Evolutionary conservation across 345 rosid species (phyloP), one percentile per base, ranked within the genome.

Genomic region (Cardamine resedifolia): DNA sequence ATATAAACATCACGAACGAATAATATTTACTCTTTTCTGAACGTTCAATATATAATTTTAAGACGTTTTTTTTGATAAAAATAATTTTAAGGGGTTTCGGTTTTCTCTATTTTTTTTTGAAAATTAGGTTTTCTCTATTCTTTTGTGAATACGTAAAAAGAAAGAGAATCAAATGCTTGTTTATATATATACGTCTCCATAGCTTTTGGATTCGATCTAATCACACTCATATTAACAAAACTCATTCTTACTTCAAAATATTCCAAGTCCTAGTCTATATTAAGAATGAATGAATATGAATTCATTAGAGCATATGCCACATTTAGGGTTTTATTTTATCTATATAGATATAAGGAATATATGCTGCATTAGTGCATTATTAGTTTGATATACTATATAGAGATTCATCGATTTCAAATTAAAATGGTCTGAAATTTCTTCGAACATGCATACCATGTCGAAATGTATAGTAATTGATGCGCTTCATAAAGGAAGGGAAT

Each of bases 91-190:
- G 34, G 27, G 12, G 10, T 49, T 45, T 68, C 24, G 27, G 31
- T 55, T 43, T 41, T 36, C 67, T 76, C 70, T 48, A 71, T 74
- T 66, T 44, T 65, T 67, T 74, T 47, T 31, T 80, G 78, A 57
- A 45, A n/a, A n/a, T n/a, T n/a, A n/a, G 28, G 41, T 59, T 34
- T 64, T 78, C 67, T 76, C 70, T 48, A 71, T 74, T 66, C 49
- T 65, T 67, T 74, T 47, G 38, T 80, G 78, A 57, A 45, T 36
- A 62, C 70, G 81, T 70, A 58, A 58, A 58, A 38, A 48, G 60
- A 63, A 58, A 56, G 18, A 36, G 66, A 63, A 63, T 48, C 59
- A 49, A 70, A 76, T 76, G 53, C 71, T 73, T 72, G 48, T 33
- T 53, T 62, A n/a, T n/a, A n/a, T 48, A 7, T 44, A 44, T 44